A percentile compares a stretch with the other conserved stretches of the same genome.
These are phyloP conservation scores for Lactifluus subvellereus DNA, from an alignment of 768 basidiomycete genomes.

Conservation along the genomic window DNA sequence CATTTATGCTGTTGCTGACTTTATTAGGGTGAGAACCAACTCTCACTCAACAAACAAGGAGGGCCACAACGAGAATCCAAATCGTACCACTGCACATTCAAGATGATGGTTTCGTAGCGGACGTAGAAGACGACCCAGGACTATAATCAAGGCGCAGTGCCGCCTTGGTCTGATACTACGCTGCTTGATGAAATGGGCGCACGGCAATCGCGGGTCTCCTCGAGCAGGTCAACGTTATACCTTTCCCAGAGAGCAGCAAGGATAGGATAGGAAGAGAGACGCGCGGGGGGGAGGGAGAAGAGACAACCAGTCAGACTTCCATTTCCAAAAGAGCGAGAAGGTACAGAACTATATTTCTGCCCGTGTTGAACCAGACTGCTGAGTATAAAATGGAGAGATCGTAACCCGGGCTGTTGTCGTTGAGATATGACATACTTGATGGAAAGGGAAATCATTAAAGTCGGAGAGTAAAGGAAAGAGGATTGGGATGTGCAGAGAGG, in stretches of 20 bases:
- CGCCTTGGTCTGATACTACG: constrained; percentile 27
- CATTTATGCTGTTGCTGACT: background rate
- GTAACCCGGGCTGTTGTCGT: constrained; percentile 21
- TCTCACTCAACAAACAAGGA: constrained; percentile 28
- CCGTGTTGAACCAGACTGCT: constrained; percentile 29
- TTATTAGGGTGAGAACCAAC: background rate
- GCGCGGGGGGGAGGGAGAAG: background rate
- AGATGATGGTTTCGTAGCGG: no score
- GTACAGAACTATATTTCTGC: constrained; percentile 32
- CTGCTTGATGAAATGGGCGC: constrained; percentile 20
- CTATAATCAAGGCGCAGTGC: background rate
- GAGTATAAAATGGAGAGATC: constrained; percentile 29
- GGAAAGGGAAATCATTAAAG: background rate
- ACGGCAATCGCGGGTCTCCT: constrained; percentile 26
- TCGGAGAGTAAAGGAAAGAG: background rate
- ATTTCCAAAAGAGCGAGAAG: background rate
- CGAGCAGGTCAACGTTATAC: constrained; percentile 44
- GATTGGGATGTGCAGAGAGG: no score
- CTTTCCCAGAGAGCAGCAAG: constrained; percentile 38
- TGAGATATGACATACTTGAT: constrained; percentile 14
- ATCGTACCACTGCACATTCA: no score
- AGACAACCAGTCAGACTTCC: background rate
- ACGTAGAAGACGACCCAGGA: constrained; percentile 32
- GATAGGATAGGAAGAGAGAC: background rate
- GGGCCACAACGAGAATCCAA: constrained; percentile 32